Base-by-base conservation (phyloP, 345 rosid genomes). In the Clarkia xantiana region DNA sequence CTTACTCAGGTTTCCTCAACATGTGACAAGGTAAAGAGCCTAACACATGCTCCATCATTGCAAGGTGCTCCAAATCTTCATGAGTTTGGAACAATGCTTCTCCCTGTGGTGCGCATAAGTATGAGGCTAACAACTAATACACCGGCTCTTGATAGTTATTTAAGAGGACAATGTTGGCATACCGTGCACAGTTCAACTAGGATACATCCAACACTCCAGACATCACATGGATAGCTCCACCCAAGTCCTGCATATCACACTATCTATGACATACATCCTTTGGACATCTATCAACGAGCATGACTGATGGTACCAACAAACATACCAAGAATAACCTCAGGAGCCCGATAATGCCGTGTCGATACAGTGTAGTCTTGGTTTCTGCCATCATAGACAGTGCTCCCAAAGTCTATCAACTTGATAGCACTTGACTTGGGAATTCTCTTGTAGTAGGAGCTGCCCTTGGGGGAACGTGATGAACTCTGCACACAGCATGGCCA, bases 21-120 rank as follows among this genome's bases (percentile, higher is more conserved):
- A 86, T 68, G 51, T 79, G 82, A 43, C 64, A 73, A 4, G 94
- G 94, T 46, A 86, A 40, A 1, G 87, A 67, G 39, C 96, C 96
- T 54, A 86, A 76, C 5, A 83, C 94, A 42, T 87, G 68, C 53
- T 86, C 94, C 96, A 86, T 83, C 96, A 86, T 86, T 0, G 96
- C 96, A 15, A 86, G 85, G 66, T 86, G 96, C 66, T 86, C 96
- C 61, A 86, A 55, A 61, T 86, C 83, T 60, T 86, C 96, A 52
- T 86, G 96, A 13, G 94, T 86, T 66, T 86, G 96, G 66, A 83
- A 86, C 60, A 86, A 71, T 49, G 96, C 96, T 67, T 86, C 96
- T 17, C 96, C 96, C 96, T 86, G 52, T 22, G n/a, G n/a, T n/a
- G n/a, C n/a, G n/a, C n/a, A n/a, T n/a, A n/a, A n/a, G n/a, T n/a